Evolutionary conservation across 371 early-diverging fungal genomes (phyloP).

Genomic region (Mortierella sp.): DNA sequence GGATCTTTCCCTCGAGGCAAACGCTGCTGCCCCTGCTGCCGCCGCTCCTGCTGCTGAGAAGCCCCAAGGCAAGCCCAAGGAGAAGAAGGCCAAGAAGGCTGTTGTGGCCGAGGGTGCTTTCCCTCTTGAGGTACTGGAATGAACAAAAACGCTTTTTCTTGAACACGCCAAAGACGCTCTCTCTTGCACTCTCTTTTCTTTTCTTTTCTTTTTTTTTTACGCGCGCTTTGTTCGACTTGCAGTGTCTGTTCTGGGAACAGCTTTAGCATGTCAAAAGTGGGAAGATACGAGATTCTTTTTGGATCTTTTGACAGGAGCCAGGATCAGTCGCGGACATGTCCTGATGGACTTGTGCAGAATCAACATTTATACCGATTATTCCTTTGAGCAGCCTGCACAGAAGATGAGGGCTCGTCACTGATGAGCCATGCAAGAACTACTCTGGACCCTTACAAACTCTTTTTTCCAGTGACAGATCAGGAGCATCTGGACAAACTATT

Average conservation of each 20-base stretch:
- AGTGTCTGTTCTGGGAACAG: neutral
- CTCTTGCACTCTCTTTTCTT: neutral
- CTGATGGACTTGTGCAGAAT: too few species aligned
- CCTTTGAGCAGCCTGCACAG: too few species aligned
- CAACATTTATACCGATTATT: too few species aligned
- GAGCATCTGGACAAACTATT: too few species aligned
- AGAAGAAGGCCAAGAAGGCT: slow-evolving; percentile 64
- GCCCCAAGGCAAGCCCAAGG: slow-evolving; percentile 61
- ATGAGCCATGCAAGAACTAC: too few species aligned
- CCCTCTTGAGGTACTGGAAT: slow-evolving; percentile 65
- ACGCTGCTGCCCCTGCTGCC: slow-evolving; percentile 22
- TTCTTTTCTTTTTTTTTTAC: neutral
- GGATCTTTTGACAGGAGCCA: too few species aligned
- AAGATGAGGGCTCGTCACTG: too few species aligned
- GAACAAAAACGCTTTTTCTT: neutral
- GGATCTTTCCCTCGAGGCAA: slow-evolving; percentile 40
- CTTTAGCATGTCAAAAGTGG: neutral
- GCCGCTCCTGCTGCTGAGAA: slow-evolving; percentile 18
- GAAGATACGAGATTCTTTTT: too few species aligned
- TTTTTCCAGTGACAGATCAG: too few species aligned
- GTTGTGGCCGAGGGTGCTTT: slow-evolving; percentile 52
- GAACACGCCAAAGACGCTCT: neutral
- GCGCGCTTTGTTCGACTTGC: neutral
- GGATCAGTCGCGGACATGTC: too few species aligned
- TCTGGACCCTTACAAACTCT: too few species aligned